Conservation (phyloP, 768 basidiomycete genomes). For the Macrolepiota fuliginosa region DNA sequence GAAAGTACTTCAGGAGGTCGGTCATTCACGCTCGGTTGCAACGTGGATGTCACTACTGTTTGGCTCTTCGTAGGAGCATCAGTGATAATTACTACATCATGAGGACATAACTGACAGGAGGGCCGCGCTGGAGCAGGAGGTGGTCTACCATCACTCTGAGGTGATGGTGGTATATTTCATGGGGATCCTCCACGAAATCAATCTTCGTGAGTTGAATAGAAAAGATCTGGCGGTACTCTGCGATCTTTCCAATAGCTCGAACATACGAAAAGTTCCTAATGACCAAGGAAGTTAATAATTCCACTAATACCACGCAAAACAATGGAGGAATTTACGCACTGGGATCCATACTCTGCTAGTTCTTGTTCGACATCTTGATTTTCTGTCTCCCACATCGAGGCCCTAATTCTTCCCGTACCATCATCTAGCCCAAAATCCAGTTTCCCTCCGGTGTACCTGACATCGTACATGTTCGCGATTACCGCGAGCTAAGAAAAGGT, state of each 20-base stretch:
- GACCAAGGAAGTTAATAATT: not conserved
- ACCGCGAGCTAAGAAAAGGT: conserved; percentile 3
- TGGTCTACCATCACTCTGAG: conserved; percentile 20
- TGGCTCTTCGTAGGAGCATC: not conserved
- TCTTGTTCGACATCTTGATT: conserved; percentile 7
- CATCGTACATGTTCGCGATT: conserved; percentile 12
- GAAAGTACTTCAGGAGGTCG: not conserved
- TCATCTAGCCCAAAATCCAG: conserved; percentile 11
- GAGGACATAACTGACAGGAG: conserved; percentile 17
- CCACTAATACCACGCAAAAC: not conserved
- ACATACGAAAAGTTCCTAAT: conserved; percentile 17
- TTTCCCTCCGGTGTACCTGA: not conserved
- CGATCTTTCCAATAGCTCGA: conserved; percentile 20
- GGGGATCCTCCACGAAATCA: conserved; percentile 16
- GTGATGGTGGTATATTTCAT: conserved; percentile 28
- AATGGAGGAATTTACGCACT: not conserved
- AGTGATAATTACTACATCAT: not conserved
- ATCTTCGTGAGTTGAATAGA: conserved; percentile 20
- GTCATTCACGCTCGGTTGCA: not conserved
- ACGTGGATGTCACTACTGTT: not conserved
- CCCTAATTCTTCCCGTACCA: conserved; percentile 16
- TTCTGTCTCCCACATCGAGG: conserved; percentile 1
- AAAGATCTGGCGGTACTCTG: conserved; percentile 19
- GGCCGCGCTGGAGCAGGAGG: conserved; percentile 18
- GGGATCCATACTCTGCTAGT: not conserved